Evolutionary conservation across 192 early-diverging fungal genomes (phyloP).

Genomic region (Coemansia javaensis): DNA sequence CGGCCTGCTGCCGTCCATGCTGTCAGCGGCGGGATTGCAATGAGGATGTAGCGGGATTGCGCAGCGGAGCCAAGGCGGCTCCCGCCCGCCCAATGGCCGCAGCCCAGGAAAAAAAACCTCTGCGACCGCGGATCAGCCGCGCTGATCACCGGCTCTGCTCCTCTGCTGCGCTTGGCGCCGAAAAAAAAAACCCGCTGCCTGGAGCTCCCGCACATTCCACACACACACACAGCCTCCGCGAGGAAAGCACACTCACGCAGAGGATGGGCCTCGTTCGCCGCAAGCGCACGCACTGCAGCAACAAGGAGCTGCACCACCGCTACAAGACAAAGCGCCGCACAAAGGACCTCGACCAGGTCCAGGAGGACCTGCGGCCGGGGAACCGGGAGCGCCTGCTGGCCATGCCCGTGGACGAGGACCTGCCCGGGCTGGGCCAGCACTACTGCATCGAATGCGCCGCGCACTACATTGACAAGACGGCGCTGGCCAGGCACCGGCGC

Average conservation of each 20-base stretch:
- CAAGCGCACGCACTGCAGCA: constrained; percentile 51
- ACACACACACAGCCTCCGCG: no score
- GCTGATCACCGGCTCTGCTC: no score
- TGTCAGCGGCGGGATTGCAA: no score
- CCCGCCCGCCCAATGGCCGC: no score
- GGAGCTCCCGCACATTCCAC: no score
- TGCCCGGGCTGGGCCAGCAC: constrained; percentile 87
- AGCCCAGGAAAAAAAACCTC: no score
- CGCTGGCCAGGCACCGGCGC: constrained; percentile 62
- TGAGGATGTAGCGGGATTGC: no score
- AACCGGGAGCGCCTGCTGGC: constrained; percentile 60
- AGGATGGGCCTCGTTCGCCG: constrained; percentile 41
- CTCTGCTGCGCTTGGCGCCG: no score
- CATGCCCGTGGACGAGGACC: constrained; percentile 68
- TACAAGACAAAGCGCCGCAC: constrained; percentile 78
- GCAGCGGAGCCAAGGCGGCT: no score
- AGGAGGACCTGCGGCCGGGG: constrained; percentile 77
- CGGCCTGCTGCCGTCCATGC: neutral
- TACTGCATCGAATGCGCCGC: constrained; percentile 82
- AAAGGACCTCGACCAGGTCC: constrained; percentile 94
- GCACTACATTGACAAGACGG: constrained; percentile 64
- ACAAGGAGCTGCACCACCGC: constrained; percentile 72
- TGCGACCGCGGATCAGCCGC: no score
- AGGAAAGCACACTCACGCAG: no score
- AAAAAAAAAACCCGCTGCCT: no score